Conservation (phyloP, 225 moss, liverwort and hornwort genomes). For the Ulota crispa region DNA sequence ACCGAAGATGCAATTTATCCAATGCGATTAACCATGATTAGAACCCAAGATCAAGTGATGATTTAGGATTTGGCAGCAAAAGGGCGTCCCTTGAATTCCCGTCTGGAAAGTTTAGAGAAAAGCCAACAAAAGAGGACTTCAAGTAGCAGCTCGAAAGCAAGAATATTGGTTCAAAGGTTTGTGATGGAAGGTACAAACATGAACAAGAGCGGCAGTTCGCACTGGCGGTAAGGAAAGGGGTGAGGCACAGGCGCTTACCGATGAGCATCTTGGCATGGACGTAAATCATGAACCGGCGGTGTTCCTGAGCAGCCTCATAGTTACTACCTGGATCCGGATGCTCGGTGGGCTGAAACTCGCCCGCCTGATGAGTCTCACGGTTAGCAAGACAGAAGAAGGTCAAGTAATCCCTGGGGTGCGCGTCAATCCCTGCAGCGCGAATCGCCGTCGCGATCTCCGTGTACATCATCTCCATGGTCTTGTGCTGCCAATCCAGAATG, state of each 20-base stretch:
- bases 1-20: no score
- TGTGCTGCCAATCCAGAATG: conserved; percentile 65
- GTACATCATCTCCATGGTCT: conserved; percentile 85
- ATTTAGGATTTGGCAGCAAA: not conserved
- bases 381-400: conserved; percentile 82
- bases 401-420: conserved; percentile 70
- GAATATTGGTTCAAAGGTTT: no score
- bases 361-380: conserved; percentile 48
- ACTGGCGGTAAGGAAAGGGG: no score
- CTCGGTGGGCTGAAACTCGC: conserved; percentile 50
- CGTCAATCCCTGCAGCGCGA: conserved; percentile 32
- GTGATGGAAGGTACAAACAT: not conserved
- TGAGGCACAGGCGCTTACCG: conserved; percentile 1
- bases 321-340: conserved; percentile 37
- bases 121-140: no score
- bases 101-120: no score
- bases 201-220: not conserved
- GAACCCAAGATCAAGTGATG: not conserved
- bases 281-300: conserved; percentile 72
- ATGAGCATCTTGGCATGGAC: conserved; percentile 77
- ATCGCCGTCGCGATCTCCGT: conserved; percentile 59
- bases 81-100: no score
- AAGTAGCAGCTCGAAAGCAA: no score
- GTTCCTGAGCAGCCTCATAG: conserved; percentile 56
- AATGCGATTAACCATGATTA: no score